Evolutionary conservation across 2,329 filamentous ascomycete genomes (phyloP), one percentile per base, ranked within the genome.

Genomic region (Cladosporium sp.): DNA sequence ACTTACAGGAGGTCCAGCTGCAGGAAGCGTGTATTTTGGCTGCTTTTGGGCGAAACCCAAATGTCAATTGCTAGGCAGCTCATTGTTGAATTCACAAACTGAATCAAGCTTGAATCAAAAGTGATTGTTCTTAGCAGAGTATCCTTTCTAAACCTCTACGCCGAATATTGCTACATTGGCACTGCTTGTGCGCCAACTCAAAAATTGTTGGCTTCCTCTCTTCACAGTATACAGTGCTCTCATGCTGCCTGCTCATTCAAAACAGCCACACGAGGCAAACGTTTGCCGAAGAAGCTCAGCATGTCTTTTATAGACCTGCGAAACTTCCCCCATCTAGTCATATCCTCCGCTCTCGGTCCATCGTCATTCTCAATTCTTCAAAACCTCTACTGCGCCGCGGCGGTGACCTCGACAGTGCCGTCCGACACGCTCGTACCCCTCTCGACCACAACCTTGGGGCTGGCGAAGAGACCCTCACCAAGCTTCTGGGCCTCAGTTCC

Each of bases 401-500:
- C 38, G 18, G 55, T 58, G 33, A 53, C 47, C 54, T 54, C 50
- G 29, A 50, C 50, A 4, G 46, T 49, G 20, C 38, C 40, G n/a
- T 52, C 50, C 15, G 50, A 43, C 9, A 53, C 41, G 25, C 29
- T 39, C 19, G 32, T 8, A 8, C 32, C 32, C 6, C 32, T n/a
- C 15, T 48, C 45, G 18, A 40, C 45, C 33, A 40, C 36, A 22
- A 39, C 49, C 48, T 52, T 53, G 18, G 56, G 54, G 25, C 54
- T 57, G 12, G 63, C 59, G 30, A 60, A 58, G 18, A 64, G 40
- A 4, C 65, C 62, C 42, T 67, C 63, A 48, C 63, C 57, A 29
- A 64, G 53, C 55, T 59, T 62, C 59, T 67, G 64, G 36, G 54
- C 60, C 36, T 56, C 54, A 22, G 55, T 60, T 36, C 63, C 64